A percentile compares a stretch with the other conserved stretches of the same genome.
phyloP scores from a whole-genome alignment of 331 rosid genomes.

The Quercus phellos region DNA sequence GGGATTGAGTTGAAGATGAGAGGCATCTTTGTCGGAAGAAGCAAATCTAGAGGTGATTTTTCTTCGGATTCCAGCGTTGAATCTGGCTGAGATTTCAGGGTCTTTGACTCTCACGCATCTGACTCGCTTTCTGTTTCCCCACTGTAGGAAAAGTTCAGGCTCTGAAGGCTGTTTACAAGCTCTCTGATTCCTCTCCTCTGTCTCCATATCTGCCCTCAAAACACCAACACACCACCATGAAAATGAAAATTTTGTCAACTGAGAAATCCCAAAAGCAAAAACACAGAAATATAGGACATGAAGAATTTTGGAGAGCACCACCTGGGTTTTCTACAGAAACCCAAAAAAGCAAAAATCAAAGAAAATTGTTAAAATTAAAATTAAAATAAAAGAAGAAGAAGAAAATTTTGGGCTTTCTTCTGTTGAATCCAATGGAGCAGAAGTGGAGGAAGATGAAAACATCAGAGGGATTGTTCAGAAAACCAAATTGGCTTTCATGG shows the following conservation, averaged over 20 bases:
- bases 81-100: constrained; percentile 48
- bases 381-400: background rate
- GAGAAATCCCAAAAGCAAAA: too few relatives aligned
- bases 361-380: background rate
- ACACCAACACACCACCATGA: background rate
- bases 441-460: background rate
- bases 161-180: constrained; percentile 44
- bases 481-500: background rate
- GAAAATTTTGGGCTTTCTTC: background rate
- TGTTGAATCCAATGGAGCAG: background rate
- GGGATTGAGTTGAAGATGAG: constrained; percentile 48
- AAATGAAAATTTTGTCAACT: background rate
- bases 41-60: constrained; percentile 34
- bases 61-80: constrained; percentile 52
- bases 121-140: constrained; percentile 70
- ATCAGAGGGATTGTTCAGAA: background rate
- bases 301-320: too few relatives aligned
- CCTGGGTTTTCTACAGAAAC: background rate
- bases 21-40: constrained; percentile 41
- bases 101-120: constrained; percentile 74
- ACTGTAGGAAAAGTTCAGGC: constrained; percentile 69
- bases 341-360: background rate
- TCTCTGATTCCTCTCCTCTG: constrained; percentile 55
- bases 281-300: too few relatives aligned
- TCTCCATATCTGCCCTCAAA: constrained; percentile 49